These are phyloP conservation scores for Colletotrichum paranaense DNA, from an alignment of 2,329 filamentous ascomycete genomes.

Conservation along the genomic window DNA sequence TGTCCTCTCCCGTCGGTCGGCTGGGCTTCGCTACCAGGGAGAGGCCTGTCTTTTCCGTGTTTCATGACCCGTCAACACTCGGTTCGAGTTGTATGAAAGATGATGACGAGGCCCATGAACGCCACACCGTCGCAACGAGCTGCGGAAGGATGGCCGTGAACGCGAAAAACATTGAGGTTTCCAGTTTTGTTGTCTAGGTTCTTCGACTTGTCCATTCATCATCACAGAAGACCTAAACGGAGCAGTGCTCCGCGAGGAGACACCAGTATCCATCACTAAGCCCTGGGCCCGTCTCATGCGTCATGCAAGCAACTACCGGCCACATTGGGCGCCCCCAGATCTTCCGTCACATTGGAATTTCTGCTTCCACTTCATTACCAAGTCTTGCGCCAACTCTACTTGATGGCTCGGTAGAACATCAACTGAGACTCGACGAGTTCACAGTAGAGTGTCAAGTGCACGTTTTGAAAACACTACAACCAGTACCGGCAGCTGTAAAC, in stretches of 20 bases:
- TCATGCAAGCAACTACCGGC: conserved; percentile 23
- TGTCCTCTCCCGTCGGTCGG: conserved; percentile 8
- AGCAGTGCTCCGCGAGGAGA: conserved; percentile 17
- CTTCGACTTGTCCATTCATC: background rate
- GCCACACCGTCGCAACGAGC: background rate
- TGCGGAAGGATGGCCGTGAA: background rate
- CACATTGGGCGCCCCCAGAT: conserved; percentile 9
- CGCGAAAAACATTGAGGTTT: background rate
- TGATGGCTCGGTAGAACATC: background rate
- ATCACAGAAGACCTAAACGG: conserved; percentile 4
- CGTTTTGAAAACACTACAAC: background rate
- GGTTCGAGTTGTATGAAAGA: background rate
- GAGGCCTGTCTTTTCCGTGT: conserved; percentile 17
- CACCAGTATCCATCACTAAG: background rate
- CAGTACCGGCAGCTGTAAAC: background rate
- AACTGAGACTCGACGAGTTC: background rate
- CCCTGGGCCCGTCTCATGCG: background rate
- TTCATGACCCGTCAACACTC: conserved; percentile 6
- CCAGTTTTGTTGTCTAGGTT: background rate
- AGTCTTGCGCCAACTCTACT: background rate
- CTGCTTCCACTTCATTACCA: background rate
- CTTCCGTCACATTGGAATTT: background rate
- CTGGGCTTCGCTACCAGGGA: conserved; percentile 3
- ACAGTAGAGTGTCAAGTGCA: background rate
- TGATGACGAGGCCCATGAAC: conserved; percentile 4